Evolutionary conservation across 805 yeast species (phyloP).

Genomic region (Jamesozyma lodderae): DNA sequence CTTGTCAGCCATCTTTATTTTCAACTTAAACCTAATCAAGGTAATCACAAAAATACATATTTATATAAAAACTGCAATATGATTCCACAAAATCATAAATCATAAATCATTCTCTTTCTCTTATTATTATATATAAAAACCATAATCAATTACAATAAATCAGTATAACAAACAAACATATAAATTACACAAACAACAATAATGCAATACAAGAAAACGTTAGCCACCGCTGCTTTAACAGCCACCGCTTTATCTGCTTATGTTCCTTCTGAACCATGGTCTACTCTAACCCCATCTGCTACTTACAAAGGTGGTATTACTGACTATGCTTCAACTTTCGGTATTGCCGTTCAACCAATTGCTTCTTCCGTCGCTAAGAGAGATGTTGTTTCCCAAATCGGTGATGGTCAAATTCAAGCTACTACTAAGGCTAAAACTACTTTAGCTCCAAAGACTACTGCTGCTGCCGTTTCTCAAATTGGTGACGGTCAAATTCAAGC

Average conservation of each 20-base stretch:
- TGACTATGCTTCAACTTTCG: conserved; percentile 30
- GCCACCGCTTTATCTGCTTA: conserved; percentile 15
- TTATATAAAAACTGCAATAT: no score
- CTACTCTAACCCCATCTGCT: conserved; percentile 32
- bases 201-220: conserved; percentile 16
- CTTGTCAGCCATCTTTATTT: no score
- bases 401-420: conserved; percentile 4
- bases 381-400: conserved; percentile 31
- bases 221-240: conserved; percentile 21
- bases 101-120: not conserved
- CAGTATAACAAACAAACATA: not conserved
- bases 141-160: not conserved
- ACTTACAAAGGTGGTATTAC: conserved; percentile 31
- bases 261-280: conserved; percentile 30
- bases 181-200: not conserved
- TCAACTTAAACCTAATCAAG: no score
- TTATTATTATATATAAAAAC: not conserved
- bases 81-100: no score
- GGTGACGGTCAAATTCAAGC: conserved; percentile 49
- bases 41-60: no score
- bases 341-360: conserved; percentile 35
- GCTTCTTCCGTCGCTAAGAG: conserved; percentile 41
- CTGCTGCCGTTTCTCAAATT: conserved; percentile 43
- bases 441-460: conserved; percentile 17
- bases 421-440: conserved; percentile 1